Base-by-base conservation (phyloP, 2,329 filamentous ascomycete genomes). In the Paecilomyces formosus region DNA sequence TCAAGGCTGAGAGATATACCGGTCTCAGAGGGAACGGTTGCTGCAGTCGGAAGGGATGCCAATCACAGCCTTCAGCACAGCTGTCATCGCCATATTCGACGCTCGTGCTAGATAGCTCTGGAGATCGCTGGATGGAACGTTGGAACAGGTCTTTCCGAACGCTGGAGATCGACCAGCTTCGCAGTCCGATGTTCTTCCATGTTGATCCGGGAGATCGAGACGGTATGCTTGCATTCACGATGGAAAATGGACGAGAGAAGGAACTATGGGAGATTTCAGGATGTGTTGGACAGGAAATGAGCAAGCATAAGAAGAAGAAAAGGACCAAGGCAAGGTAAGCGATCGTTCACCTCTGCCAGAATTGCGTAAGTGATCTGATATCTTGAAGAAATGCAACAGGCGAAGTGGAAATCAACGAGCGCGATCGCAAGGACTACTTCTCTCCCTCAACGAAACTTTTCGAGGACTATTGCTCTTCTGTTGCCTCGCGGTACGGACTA, bases 141-240 rank as follows among this genome's bases (percentile, higher is more conserved):
- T 93, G 89, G 89, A 84, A 88, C 52, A 76, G 79, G 13, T 80
- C 88, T 3, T 93, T 93, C 72, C 77, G 80, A 31, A 82, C 81
- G 2, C 84, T 90, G 52, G 82, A 86, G 54, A 93, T 93, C 53
- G 79, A 82, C 1, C 84, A 92, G 65, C 76, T 94, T 45, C 81
- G 89, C 15, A 92, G 88, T 63, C 89, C 88, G 0, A 89, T 93
- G 87, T 88, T 92, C 66, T 93, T 91, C 76, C 89, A 94, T 67
- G 80, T 90, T 13, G 89, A 93, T 66, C 89, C 89, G 0, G 79
- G 82, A 0, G 89, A 93, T 70, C 79, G 88, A 1, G 89, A 93
- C 74, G 86, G 86, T 0, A 74, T 93, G 65, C 74, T 92, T 22
- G 86, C 85, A 0, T 89, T 87, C 72, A 82, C 88, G 0, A 85